These are phyloP conservation scores for Phialophora chinensis DNA, from an alignment of 2,329 filamentous ascomycete species.

Conservation along the genomic window DNA sequence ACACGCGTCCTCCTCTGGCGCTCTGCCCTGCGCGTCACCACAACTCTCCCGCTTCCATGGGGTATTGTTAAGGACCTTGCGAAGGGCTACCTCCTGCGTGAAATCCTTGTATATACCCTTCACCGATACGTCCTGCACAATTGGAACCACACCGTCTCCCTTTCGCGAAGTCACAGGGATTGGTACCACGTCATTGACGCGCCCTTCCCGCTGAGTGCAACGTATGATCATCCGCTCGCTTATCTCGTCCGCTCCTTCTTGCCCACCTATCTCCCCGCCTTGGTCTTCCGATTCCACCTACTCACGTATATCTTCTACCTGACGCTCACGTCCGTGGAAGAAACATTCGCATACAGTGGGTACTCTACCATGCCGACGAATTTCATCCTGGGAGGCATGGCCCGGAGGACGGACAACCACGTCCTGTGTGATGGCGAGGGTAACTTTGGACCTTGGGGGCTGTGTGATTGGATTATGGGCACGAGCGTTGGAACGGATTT, in stretches of 20 bases:
- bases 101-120: slow-evolving; percentile 73
- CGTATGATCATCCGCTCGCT: slow-evolving; percentile 65
- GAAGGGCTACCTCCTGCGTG: slow-evolving; percentile 61
- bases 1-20: slow-evolving; percentile 60
- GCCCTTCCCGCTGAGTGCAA: slow-evolving; percentile 63
- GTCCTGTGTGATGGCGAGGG: slow-evolving; percentile 54
- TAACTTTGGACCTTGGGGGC: slow-evolving; percentile 54
- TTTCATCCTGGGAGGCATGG: slow-evolving; percentile 65
- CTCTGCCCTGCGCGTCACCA: slow-evolving; percentile 64
- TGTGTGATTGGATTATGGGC: slow-evolving; percentile 53
- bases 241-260: slow-evolving; percentile 62
- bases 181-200: slow-evolving; percentile 61
- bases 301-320: slow-evolving; percentile 64
- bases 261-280: slow-evolving; percentile 62
- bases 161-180: slow-evolving; percentile 50
- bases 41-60: slow-evolving; percentile 67
- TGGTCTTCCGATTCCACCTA: slow-evolving; percentile 65
- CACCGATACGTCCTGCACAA: slow-evolving; percentile 74
- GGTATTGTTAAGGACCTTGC: slow-evolving; percentile 62
- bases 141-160: slow-evolving; percentile 34
- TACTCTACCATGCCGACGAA: slow-evolving; percentile 64
- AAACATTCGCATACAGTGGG: slow-evolving; percentile 65
- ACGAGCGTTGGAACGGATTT: slow-evolving; percentile 52
- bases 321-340: slow-evolving; percentile 62
- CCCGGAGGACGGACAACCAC: slow-evolving; percentile 62